These are phyloP conservation scores for Moesziomyces antarcticus DNA, from an alignment of 1,284 basidiomycete species.

Conservation along the genomic window DNA sequence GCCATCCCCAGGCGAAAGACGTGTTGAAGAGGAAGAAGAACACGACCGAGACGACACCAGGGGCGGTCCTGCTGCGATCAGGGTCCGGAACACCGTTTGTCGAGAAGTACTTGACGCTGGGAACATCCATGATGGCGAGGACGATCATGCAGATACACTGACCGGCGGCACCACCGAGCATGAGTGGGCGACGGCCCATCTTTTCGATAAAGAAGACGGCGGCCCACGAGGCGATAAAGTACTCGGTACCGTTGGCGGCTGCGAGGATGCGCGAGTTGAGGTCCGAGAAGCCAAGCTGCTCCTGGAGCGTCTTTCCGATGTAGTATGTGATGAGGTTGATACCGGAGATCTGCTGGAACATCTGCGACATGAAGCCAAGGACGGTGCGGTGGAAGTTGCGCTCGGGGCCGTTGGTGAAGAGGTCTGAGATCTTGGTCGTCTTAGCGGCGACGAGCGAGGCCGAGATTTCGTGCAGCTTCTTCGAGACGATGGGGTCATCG, in stretches of 20 bases:
- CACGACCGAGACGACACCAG: conserved; percentile 53
- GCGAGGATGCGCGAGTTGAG: conserved; percentile 62
- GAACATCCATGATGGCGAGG: conserved; percentile 39
- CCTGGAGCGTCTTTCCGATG: conserved; percentile 63
- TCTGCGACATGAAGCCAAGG: conserved; percentile 62
- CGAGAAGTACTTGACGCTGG: conserved; percentile 22
- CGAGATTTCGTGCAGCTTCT: conserved; percentile 58
- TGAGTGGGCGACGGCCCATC: conserved; percentile 62
- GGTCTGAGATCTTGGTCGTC: conserved; percentile 40
- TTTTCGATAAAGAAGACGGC: conserved; percentile 63
- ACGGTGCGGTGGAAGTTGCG: conserved; percentile 64
- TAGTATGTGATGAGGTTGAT: conserved; percentile 67
- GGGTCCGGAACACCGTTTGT: background rate
- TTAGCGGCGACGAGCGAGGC: conserved; percentile 49
- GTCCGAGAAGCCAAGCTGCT: conserved; percentile 55
- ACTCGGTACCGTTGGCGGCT: conserved; percentile 65
- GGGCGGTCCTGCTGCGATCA: conserved; percentile 6
- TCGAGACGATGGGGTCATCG: conserved; percentile 49
- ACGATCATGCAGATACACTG: conserved; percentile 61
- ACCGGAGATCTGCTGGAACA: conserved; percentile 66
- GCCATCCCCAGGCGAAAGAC: conserved; percentile 66
- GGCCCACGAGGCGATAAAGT: conserved; percentile 64
- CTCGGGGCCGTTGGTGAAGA: conserved; percentile 63
- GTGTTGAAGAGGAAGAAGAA: conserved; percentile 65
- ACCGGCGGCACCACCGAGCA: conserved; percentile 60